Percentiles rank a stretch among this genome's conserved stretches.
Evolutionary conservation across 2,329 filamentous ascomycete species (phyloP).

Genomic region (Xylaria arbuscula): DNA sequence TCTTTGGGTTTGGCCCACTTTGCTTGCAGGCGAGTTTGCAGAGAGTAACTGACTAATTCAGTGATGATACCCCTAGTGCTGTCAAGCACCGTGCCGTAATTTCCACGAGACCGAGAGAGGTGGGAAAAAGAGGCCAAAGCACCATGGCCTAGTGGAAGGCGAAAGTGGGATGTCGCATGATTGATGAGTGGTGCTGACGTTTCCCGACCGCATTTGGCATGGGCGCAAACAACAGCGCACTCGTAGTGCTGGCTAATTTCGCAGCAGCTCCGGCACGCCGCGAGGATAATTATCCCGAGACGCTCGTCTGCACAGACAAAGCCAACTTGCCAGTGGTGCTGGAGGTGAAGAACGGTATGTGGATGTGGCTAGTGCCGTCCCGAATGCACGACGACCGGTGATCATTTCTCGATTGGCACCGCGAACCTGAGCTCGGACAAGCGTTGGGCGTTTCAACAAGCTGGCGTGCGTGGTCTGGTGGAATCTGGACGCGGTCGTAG

Average conservation of each 20-base stretch:
- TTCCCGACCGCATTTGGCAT: constrained; percentile 25
- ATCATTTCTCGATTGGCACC: constrained; percentile 24
- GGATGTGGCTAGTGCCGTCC: constrained; percentile 26
- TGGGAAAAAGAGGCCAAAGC: neutral
- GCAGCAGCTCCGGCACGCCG: neutral
- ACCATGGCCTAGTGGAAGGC: constrained; percentile 6
- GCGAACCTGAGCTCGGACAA: constrained; percentile 28
- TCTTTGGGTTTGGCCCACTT: constrained; percentile 5
- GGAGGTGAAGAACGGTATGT: constrained; percentile 9
- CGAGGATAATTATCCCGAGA: constrained; percentile 27
- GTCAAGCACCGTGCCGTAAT: neutral
- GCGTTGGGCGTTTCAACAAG: constrained; percentile 31
- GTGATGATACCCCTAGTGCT: neutral
- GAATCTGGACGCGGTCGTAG: constrained; percentile 7
- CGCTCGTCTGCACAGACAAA: constrained; percentile 7
- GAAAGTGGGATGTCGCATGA: constrained; percentile 23
- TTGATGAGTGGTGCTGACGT: constrained; percentile 31
- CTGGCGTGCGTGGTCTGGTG: constrained; percentile 12
- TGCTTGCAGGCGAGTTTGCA: constrained; percentile 4
- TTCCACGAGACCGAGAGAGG: constrained; percentile 7
- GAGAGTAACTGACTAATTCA: neutral
- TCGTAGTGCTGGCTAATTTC: constrained; percentile 25
- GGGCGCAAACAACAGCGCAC: constrained; percentile 22
- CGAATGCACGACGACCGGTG: constrained; percentile 25
- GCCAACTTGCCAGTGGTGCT: neutral